Conservation (phyloP, 805 yeast species). For the Candida verbasci region DNA sequence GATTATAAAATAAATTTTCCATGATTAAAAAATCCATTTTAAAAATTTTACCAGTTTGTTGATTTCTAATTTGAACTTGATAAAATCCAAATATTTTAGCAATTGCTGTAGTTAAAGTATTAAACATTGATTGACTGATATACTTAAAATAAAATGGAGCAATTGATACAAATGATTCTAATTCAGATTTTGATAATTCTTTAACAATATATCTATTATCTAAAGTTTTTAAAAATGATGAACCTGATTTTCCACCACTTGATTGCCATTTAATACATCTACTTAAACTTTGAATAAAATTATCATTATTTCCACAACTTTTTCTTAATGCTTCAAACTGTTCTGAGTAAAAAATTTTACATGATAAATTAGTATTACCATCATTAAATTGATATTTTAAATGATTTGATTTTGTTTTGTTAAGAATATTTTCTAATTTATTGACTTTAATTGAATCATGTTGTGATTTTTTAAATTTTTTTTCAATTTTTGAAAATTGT, state of each 20-base stretch:
- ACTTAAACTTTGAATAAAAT: slow-evolving; percentile 83
- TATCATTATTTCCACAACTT: slow-evolving; percentile 72
- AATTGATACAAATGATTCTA: slow-evolving; percentile 90
- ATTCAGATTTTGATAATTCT: slow-evolving; percentile 80
- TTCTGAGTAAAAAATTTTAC: slow-evolving; percentile 92
- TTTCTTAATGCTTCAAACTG: slow-evolving; percentile 92
- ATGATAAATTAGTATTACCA: slow-evolving; percentile 75
- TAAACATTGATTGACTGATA: slow-evolving; percentile 91
- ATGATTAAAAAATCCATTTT: slow-evolving; percentile 89
- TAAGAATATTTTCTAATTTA: slow-evolving; percentile 62
- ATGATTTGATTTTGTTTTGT: slow-evolving; percentile 82
- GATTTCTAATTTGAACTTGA: slow-evolving; percentile 83
- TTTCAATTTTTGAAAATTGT: slow-evolving; percentile 38
- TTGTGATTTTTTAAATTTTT: slow-evolving; percentile 32
- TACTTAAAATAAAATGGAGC: slow-evolving; percentile 97
- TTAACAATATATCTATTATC: slow-evolving; percentile 89
- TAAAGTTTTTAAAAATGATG: slow-evolving; percentile 85
- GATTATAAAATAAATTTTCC: slow-evolving; percentile 90
- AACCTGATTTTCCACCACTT: slow-evolving; percentile 94
- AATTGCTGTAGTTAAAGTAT: slow-evolving; percentile 88
- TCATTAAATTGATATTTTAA: slow-evolving; percentile 89
- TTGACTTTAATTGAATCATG: slow-evolving; percentile 21
- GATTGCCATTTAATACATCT: slow-evolving; percentile 96
- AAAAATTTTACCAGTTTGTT: slow-evolving; percentile 68
- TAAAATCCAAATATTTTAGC: slow-evolving; percentile 95